Percentiles rank a stretch among this genome's conserved stretches.
Evolutionary conservation across 2,329 filamentous ascomycete genomes (phyloP).

Genomic region (Aspergillus viridinutans): DNA sequence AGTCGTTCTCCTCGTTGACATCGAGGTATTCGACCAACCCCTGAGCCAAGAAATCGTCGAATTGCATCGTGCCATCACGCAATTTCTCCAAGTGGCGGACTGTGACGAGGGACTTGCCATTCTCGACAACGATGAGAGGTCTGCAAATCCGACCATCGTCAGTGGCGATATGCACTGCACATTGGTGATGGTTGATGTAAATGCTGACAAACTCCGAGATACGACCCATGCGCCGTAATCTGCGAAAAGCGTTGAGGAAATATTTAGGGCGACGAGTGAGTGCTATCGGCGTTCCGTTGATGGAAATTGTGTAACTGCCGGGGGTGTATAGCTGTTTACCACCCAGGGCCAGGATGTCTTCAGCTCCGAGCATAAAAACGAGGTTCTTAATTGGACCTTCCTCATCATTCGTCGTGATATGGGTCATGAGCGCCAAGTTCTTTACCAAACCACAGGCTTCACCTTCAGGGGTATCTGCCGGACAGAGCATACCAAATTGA

Average conservation of each 20-base stretch:
- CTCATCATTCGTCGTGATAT: constrained; percentile 95
- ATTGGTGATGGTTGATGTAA: constrained; percentile 89
- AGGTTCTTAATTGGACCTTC: constrained; percentile 84
- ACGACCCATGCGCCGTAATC: constrained; percentile 80
- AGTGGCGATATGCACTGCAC: constrained; percentile 89
- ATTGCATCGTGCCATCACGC: constrained; percentile 77
- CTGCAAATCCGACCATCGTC: constrained; percentile 96
- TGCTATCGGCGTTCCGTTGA: constrained; percentile 93
- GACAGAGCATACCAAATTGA: constrained; percentile 97
- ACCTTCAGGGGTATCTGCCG: constrained; percentile 96
- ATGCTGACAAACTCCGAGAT: constrained; percentile 97
- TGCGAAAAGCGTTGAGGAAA: constrained; percentile 80
- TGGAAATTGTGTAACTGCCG: constrained; percentile 83
- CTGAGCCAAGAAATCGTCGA: constrained; percentile 87
- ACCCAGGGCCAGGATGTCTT: constrained; percentile 72
- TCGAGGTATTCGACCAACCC: constrained; percentile 96
- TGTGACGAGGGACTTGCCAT: constrained; percentile 75
- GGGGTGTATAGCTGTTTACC: constrained; percentile 82
- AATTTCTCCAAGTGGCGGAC: constrained; percentile 73
- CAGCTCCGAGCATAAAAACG: constrained; percentile 80
- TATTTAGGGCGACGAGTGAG: constrained; percentile 79
- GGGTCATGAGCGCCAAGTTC: constrained; percentile 97
- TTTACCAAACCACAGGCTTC: constrained; percentile 97
- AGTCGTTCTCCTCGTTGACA: constrained; percentile 97
- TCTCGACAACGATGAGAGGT: constrained; percentile 91